Evolutionary conservation across 352 stramenopile species (phyloP), one percentile per base, ranked within the genome.

Genomic region (Pythium chondricola): DNA sequence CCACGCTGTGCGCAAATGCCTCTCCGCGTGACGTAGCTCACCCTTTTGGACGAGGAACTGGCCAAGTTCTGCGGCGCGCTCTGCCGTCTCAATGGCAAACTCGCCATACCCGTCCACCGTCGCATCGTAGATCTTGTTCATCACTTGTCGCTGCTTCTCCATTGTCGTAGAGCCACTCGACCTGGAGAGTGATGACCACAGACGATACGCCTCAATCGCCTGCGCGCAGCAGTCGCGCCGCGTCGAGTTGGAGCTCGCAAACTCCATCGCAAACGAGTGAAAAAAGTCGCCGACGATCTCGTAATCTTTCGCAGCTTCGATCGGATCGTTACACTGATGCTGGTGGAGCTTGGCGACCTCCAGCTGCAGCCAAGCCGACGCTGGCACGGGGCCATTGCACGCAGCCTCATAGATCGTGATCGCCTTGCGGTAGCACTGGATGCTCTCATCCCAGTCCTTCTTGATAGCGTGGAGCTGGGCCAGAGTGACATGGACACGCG

Each of bases 291-390:
- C 78, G 0, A 79, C 71, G 2, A 67, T 39, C 25, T 69, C 18
- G 45, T 76, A 85, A 2, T 42, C 21, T 4, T 48, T 20, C 25
- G 40, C 42, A 2, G 61, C 65, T 22, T 56, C 36, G 7, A 18
- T 48, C 10, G 16, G 25, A 1, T 60, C 51, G 22, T 53, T 46
- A 25, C 55, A 41, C 18, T 82, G 70, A 11, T 27, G 20, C 9
- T 71, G 63, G 27, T 74, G 68, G 8, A 86, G 33, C 25, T 81
- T 83, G 9, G 75, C 69, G 14, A 88, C 58, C 22, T 85, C 73
- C 7, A 90, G 61, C 10, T 50, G 63, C n/a, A 88, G 67, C 47
- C 79, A 81, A 1, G 53, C 63, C 2, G 73, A 86, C 3, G 74
- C 63, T 24, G 71, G 71, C 7, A 90, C 75, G 0, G 63, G 52